Base-by-base conservation (phyloP, 164 flowering plant genomes). In the Liquidambar formosana region DNA sequence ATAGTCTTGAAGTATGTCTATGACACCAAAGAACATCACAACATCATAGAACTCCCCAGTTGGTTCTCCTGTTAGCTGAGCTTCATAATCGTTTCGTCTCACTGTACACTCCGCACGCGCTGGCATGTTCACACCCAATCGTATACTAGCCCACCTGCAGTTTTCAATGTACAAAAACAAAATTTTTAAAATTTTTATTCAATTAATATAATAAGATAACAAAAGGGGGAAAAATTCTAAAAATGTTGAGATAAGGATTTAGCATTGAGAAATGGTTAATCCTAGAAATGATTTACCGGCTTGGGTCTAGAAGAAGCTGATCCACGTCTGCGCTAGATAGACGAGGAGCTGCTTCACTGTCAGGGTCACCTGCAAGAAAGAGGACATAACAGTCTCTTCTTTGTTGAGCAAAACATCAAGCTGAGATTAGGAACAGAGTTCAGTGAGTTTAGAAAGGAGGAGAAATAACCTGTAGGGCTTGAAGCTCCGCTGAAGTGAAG, bases 1-100 rank as follows among this genome's bases (percentile, higher is more conserved):
- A 63, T 91, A 91, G 75, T 91, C 94, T 70, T 91, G 97, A 75
- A 91, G 94, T 73, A 89, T 89, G 84, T 92, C 95, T 9, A 92
- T 89, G 72, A 89, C 82, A 0, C 97, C 97, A 65, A 92, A 92
- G 73, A 83, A 86, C 85, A 92, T 63, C 44, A 86, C 66, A 2
- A 88, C 94, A 12, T 89, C 90, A 65, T 88, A 87, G 68, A 66
- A 79, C 65, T 88, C 91, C 63, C 94, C 94, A 0, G 88, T 89
- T 26, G 94, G 91, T 54, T 91, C 92, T 68, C 91, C 94, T 10
- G 85, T 65, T 8, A 85, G 69, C 67, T 88, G 89, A 47, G 72
- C 15, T 19, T 88, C 94, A 14, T 49, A 73, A 12, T 81, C 86
- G 28, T 23, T 74, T 80, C 70, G 78, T 71, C 92, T 84, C 48